These are phyloP conservation scores for Otatea glauca DNA, from an alignment of 176 grass and related monocot genomes.

Conservation along the genomic window DNA sequence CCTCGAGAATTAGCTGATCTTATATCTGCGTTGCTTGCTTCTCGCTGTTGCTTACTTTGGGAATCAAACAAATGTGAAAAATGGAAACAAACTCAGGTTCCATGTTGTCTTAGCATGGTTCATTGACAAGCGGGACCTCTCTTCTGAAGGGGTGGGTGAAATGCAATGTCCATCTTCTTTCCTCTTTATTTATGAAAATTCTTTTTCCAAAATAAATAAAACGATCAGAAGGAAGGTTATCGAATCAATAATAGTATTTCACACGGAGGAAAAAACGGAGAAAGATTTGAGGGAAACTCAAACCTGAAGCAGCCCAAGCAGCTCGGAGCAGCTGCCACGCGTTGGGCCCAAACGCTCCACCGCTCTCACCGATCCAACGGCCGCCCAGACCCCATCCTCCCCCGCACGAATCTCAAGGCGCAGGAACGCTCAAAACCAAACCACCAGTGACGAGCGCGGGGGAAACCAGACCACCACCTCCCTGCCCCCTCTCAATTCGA, in stretches of 20 bases:
- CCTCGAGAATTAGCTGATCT: neutral
- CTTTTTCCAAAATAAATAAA: no score
- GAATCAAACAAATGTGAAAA: conserved; percentile 1
- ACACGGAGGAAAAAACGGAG: no score
- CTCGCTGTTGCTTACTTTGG: neutral
- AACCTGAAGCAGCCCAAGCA: conserved; percentile 45
- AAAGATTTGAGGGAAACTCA: neutral
- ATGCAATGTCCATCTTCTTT: no score
- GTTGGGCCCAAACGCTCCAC: neutral
- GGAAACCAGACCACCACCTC: neutral
- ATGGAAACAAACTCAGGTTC: no score
- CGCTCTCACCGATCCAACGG: neutral
- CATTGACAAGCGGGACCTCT: no score
- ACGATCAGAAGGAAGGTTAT: no score
- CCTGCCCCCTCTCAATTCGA: neutral
- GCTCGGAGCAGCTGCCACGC: conserved; percentile 31
- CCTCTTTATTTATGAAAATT: no score
- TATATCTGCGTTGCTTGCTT: conserved; percentile 20
- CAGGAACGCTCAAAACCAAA: neutral
- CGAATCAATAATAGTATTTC: no score
- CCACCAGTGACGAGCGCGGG: conserved; percentile 16
- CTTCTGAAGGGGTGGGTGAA: no score
- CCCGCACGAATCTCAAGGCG: conserved; percentile 30
- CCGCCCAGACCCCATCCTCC: no score
- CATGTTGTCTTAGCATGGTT: no score